Conservation (phyloP, 345 rosid species). For the Populus pruinosa region DNA sequence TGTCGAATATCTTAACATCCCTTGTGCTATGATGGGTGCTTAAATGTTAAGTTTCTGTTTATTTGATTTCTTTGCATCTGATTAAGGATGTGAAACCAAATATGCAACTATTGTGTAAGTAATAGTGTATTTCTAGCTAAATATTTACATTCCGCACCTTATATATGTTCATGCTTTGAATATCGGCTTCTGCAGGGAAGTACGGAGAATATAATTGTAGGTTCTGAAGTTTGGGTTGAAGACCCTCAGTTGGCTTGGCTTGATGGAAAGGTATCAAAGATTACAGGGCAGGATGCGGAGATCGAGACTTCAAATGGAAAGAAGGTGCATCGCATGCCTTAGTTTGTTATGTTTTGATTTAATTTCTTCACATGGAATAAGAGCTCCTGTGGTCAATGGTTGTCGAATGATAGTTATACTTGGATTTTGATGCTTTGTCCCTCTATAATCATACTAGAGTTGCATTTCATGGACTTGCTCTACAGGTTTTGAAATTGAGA, state of each 20-base stretch:
- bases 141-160: background rate
- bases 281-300: constrained; percentile 56
- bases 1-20: background rate
- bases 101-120: background rate
- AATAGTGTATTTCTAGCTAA: background rate
- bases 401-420: background rate
- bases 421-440: background rate
- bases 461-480: background rate
- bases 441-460: background rate
- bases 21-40: too few relatives aligned
- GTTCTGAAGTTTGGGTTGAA: constrained; percentile 93
- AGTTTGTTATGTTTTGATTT: background rate
- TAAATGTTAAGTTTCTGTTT: background rate
- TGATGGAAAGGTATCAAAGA: constrained; percentile 70
- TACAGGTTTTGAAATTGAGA: background rate
- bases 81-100: background rate
- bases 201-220: constrained; percentile 74
- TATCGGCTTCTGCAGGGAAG: constrained; percentile 57
- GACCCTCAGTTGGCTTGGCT: constrained; percentile 71
- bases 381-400: background rate
- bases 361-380: background rate
- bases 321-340: constrained; percentile 39
- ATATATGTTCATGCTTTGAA: background rate
- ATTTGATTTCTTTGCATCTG: background rate
- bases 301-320: constrained; percentile 53